A percentile compares a stretch with the other conserved stretches of the same genome.
phyloP scores from a whole-genome alignment of 345 rosid species.

The Erucastrum elatum region DNA sequence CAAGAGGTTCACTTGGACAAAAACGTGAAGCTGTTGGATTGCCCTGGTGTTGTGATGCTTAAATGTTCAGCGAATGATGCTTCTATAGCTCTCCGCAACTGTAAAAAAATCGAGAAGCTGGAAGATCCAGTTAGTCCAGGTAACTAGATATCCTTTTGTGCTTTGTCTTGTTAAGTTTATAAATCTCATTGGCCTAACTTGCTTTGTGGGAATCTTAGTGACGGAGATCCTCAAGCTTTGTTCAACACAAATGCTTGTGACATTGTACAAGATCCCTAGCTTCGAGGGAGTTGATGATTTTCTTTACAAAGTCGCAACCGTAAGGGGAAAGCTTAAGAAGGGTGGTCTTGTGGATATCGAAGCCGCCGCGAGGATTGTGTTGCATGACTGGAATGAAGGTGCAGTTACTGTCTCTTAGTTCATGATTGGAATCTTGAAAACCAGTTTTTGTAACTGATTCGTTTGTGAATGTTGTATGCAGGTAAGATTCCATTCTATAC shows the following conservation, averaged over 20 bases:
- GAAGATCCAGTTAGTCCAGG: conserved; percentile 98
- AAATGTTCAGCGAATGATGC: conserved; percentile 68
- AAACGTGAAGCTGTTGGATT: conserved; percentile 86
- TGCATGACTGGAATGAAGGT: conserved; percentile 94
- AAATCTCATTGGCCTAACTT: conserved; percentile 22
- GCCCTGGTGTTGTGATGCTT: conserved; percentile 98
- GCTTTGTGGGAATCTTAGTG: conserved; percentile 47
- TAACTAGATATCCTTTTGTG: conserved; percentile 22
- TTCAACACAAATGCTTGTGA: conserved; percentile 61
- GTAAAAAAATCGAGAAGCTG: conserved; percentile 95
- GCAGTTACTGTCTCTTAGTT: not conserved
- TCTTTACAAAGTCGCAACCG: conserved; percentile 80
- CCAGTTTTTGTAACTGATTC: not conserved
- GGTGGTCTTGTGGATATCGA: conserved; percentile 90
- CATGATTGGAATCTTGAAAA: not conserved
- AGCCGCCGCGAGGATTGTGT: conserved; percentile 81
- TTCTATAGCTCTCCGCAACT: conserved; percentile 80
- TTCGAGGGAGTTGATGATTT: conserved; percentile 86
- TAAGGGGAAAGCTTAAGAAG: conserved; percentile 92
- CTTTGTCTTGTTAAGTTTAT: not conserved
- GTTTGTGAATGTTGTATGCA: conserved; percentile 27
- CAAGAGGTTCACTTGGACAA: conserved; percentile 97
- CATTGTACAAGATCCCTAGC: conserved; percentile 71
- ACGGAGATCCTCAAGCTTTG: conserved; percentile 90
- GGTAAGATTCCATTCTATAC: conserved; percentile 92